phyloP scores from a whole-genome alignment of 2,329 filamentous ascomycete genomes.

The Aspergillus sergii region DNA sequence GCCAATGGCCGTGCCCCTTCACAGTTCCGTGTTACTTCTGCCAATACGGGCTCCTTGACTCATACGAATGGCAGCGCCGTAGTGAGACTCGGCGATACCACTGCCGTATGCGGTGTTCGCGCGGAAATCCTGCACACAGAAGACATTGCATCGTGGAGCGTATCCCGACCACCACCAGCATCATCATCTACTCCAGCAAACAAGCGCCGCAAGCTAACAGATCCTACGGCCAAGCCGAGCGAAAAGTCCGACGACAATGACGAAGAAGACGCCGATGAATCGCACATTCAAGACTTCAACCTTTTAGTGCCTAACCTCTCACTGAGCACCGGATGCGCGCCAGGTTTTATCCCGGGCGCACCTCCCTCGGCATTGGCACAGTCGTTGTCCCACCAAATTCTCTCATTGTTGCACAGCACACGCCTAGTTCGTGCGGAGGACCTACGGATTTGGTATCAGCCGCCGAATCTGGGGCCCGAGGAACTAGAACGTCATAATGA shows the following conservation, averaged over 20 bases:
- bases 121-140: slow-evolving; percentile 78
- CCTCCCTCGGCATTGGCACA: slow-evolving; percentile 81
- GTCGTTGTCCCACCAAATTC: slow-evolving; percentile 77
- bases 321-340: slow-evolving; percentile 85
- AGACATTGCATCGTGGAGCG: slow-evolving; percentile 65
- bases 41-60: slow-evolving; percentile 81
- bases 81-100: slow-evolving; percentile 84
- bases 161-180: slow-evolving; percentile 37
- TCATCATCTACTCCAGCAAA: slow-evolving; percentile 32
- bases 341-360: slow-evolving; percentile 79
- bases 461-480: slow-evolving; percentile 42
- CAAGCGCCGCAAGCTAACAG: slow-evolving; percentile 33
- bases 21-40: slow-evolving; percentile 70
- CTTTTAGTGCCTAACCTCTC: slow-evolving; percentile 93
- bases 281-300: slow-evolving; percentile 55
- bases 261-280: slow-evolving; percentile 45
- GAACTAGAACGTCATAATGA: slow-evolving; percentile 37
- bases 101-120: slow-evolving; percentile 90
- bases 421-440: slow-evolving; percentile 67
- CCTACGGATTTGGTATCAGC: slow-evolving; percentile 71
- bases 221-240: slow-evolving; percentile 19
- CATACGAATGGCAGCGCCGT: slow-evolving; percentile 90
- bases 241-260: slow-evolving; percentile 37
- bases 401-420: slow-evolving; percentile 73
- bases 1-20: slow-evolving; percentile 77